These are phyloP conservation scores for Chrysoporthe cubensis DNA, from an alignment of 2,329 filamentous ascomycete species.

Conservation along the genomic window DNA sequence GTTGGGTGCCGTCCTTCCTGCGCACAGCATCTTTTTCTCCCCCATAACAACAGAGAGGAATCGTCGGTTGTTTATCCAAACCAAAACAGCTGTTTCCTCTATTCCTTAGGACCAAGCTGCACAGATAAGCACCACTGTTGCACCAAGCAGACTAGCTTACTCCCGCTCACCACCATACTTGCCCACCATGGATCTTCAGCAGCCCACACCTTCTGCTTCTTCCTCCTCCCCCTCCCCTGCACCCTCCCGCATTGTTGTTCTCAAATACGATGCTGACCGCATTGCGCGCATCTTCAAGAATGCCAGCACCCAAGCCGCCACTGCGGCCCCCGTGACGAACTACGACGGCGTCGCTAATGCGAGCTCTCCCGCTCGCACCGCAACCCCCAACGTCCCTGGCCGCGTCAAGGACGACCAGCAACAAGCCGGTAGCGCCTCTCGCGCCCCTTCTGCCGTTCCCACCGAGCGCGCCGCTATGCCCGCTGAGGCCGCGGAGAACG, in stretches of 20 bases:
- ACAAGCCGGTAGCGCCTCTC: constrained; percentile 43
- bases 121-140: neutral
- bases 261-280: constrained; percentile 10
- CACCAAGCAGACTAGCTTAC: neutral
- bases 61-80: neutral
- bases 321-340: constrained; percentile 1
- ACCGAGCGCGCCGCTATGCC: constrained; percentile 60
- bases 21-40: neutral
- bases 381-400: constrained; percentile 25
- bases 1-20: neutral
- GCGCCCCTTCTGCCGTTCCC: constrained; percentile 60
- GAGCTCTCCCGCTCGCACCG: constrained; percentile 24
- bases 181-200: constrained; percentile 11
- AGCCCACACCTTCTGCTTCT: neutral
- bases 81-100: neutral
- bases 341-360: constrained; percentile 4
- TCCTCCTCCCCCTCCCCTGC: neutral
- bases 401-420: constrained; percentile 17
- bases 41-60: neutral
- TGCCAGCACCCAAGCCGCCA: constrained; percentile 7
- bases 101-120: neutral
- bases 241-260: constrained; percentile 14
- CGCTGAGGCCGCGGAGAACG: constrained; percentile 63
- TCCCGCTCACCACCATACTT: neutral
- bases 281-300: constrained; percentile 13